Base-by-base conservation (phyloP, 2,329 filamentous ascomycete species). In the Aspergillus floridensis region DNA sequence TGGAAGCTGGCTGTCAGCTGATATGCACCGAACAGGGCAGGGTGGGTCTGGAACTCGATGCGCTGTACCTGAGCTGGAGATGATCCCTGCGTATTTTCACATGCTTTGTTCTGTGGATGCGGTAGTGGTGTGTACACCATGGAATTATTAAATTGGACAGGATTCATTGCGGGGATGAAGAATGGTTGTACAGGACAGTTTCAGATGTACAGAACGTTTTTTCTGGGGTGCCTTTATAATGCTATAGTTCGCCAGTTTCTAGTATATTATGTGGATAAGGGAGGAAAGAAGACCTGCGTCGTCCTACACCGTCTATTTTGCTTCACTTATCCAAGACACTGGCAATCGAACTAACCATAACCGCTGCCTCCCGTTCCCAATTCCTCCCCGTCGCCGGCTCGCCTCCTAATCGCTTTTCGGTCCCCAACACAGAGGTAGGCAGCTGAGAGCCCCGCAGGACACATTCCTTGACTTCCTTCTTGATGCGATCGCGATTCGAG, bases 281-380 rank as follows among this genome's bases (percentile, higher is more conserved):
- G 46, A 7, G 7, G 22, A 24, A 48, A 22, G 1, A 21, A 48
- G 46, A 22, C 46, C 5, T 5, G 22, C 22, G 4, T 48, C n/a
- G 11, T 35, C 32, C 11, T 16, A 35, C 32, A 35, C 11, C 12
- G 11, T 12, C 14, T 35, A 14, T 35, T 12, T 35, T 35, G 26
- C 32, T 16, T 49, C 60, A 65, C 53, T 59, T 35, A 19, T 65
- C 74, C 49, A 85, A 64, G n/a, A 77, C 73, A n/a, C 84, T 82
- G 53, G 92, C 82, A 5, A 97, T 86, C 68, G 91, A 91, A 55
- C 90, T 89, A 47, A 96, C 90, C 93, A 98, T 97, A 51, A 98
- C 93, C 1, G 93, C 92, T 51, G 93, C 89, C 77, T 98, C 95
- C 44, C 93, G 84, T 69, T 97, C 93, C 91, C 92, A 97, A 58